Conservation (phyloP, 345 rosid genomes). For the Euphorbia peplus region DNA sequence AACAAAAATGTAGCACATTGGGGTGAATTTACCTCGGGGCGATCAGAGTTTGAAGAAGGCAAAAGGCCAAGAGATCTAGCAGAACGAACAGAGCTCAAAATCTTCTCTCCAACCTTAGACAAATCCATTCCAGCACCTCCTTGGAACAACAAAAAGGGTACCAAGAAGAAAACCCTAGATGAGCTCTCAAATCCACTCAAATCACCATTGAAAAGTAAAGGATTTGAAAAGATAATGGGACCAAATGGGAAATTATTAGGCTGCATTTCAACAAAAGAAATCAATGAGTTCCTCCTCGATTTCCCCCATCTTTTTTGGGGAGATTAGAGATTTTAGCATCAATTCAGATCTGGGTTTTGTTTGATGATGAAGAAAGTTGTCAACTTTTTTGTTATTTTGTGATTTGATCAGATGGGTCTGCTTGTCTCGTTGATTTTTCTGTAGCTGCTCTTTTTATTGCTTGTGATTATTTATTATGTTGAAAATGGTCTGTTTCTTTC, state of each 20-base stretch:
- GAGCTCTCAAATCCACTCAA: conserved; percentile 70
- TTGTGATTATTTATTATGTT: neutral
- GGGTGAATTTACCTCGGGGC: conserved; percentile 63
- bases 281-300: conserved; percentile 12
- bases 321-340: neutral
- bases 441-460: neutral
- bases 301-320: neutral
- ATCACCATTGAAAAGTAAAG: conserved; percentile 63
- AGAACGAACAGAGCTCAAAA: conserved; percentile 88
- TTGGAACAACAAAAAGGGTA: conserved; percentile 75
- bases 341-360: conserved; percentile 13
- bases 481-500: neutral
- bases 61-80: conserved; percentile 88
- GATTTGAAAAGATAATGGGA: conserved; percentile 52
- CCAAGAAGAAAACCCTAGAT: conserved; percentile 79
- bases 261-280: conserved; percentile 65
- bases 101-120: conserved; percentile 85
- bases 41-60: conserved; percentile 72
- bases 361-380: neutral
- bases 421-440: conserved; percentile 1
- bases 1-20: no score
- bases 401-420: neutral
- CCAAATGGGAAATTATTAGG: conserved; percentile 69
- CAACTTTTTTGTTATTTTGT: neutral
- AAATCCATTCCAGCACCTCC: conserved; percentile 91